A percentile compares a stretch with the other conserved stretches of the same genome.
Conservation (phyloP, 148 eudicot species). For the Persicaria maculosa region DNA sequence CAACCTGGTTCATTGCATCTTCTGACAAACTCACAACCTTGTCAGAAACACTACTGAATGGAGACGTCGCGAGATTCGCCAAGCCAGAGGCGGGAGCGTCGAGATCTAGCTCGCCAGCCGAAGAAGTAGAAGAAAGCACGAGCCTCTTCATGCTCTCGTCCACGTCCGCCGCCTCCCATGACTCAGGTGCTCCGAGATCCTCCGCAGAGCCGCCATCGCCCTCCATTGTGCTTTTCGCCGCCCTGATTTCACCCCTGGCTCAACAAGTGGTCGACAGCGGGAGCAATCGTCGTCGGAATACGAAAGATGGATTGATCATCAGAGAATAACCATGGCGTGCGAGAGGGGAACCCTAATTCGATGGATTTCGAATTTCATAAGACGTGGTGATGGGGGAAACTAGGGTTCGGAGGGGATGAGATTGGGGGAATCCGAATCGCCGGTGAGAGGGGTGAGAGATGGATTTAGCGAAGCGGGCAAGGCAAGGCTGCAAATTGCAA, state of each 20-base stretch:
- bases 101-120: conserved; percentile 15
- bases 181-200: conserved; percentile 46
- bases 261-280: conserved; percentile 4
- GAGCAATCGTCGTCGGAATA: neutral
- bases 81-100: conserved; percentile 21
- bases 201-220: conserved; percentile 26
- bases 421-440: conserved; percentile 7
- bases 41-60: conserved; percentile 1
- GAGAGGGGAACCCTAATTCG: conserved; percentile 5
- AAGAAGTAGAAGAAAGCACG: conserved; percentile 35
- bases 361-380: conserved; percentile 10
- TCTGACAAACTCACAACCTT: conserved; percentile 31
- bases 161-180: conserved; percentile 95
- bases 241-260: neutral
- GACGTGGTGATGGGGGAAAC: conserved; percentile 5
- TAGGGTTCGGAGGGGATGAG: conserved; percentile 6
- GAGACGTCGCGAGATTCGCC: conserved; percentile 14
- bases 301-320: conserved; percentile 6
- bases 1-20: conserved; percentile 60
- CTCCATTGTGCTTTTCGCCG: conserved; percentile 3
- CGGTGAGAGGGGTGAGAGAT: neutral
- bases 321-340: neutral
- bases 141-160: conserved; percentile 74
- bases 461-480: no score
- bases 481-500: no score